Percentiles rank a stretch among this genome's conserved stretches.
phyloP scores from a whole-genome alignment of 257 asterid genomes.

The Jacaranda mimosifolia region DNA sequence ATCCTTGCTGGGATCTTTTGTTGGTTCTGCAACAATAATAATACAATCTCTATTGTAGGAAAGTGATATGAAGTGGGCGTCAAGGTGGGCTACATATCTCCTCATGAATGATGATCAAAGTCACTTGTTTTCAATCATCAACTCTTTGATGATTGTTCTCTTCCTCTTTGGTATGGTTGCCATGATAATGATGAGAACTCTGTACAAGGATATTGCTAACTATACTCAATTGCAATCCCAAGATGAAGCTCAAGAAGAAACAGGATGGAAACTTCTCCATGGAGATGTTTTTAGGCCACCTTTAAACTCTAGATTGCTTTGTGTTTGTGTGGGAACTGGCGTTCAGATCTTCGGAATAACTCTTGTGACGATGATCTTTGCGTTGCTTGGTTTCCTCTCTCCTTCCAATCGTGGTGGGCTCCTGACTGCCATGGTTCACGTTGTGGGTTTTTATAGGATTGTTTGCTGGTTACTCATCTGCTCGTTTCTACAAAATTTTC shows the following conservation, averaged over 20 bases:
- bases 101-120: slow-evolving; percentile 94
- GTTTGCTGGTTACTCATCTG: slow-evolving; percentile 83
- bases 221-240: slow-evolving; percentile 89
- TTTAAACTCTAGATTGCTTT: slow-evolving; percentile 68
- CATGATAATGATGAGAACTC: slow-evolving; percentile 96
- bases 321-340: slow-evolving; percentile 89
- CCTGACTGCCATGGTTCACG: slow-evolving; percentile 93
- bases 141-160: slow-evolving; percentile 91
- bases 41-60: slow-evolving; percentile 50
- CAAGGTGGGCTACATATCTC: slow-evolving; percentile 95
- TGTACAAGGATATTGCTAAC: slow-evolving; percentile 87
- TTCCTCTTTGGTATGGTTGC: slow-evolving; percentile 97
- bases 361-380: slow-evolving; percentile 87
- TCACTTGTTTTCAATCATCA: slow-evolving; percentile 94
- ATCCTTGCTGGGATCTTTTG: slow-evolving; percentile 1
- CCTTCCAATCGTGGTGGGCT: slow-evolving; percentile 93
- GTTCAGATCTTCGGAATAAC: slow-evolving; percentile 84
- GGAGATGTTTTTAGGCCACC: slow-evolving; percentile 88
- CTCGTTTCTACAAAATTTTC: slow-evolving; percentile 83
- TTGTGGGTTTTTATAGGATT: slow-evolving; percentile 94
- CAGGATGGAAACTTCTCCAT: slow-evolving; percentile 93
- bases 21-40: slow-evolving; percentile 20
- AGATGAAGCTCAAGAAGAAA: slow-evolving; percentile 95
- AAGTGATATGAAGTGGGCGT: slow-evolving; percentile 89
- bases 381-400: slow-evolving; percentile 83